phyloP scores from a whole-genome alignment of 1,284 basidiomycete genomes.

The Pyrrhoderma lamaoense region DNA sequence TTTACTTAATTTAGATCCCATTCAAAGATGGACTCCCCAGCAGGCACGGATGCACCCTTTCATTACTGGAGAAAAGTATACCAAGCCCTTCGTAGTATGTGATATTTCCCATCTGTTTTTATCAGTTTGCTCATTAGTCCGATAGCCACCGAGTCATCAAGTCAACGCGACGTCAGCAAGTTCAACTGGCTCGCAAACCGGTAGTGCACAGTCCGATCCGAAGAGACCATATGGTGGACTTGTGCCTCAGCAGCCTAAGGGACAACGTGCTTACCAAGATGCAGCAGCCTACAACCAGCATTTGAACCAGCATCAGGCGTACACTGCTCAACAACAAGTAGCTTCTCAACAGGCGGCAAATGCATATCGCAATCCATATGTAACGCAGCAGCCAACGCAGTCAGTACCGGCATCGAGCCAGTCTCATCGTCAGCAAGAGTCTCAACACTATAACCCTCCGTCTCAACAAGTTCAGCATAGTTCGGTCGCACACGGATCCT shows the following conservation, averaged over 20 bases:
- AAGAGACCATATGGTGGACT: slow-evolving; percentile 95
- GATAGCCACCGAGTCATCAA: slow-evolving; percentile 17
- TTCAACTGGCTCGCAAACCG: slow-evolving; percentile 25
- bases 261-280: slow-evolving; percentile 82
- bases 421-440: slow-evolving; percentile 15
- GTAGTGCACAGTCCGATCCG: slow-evolving; percentile 41
- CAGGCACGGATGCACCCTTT: slow-evolving; percentile 96
- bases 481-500: background rate
- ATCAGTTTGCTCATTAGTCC: background rate
- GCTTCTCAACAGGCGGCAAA: slow-evolving; percentile 59
- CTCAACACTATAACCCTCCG: slow-evolving; percentile 7
- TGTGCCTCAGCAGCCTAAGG: slow-evolving; percentile 72
- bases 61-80: slow-evolving; percentile 95
- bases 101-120: slow-evolving; percentile 14
- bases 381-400: slow-evolving; percentile 40
- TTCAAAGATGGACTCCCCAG: slow-evolving; percentile 95
- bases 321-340: slow-evolving; percentile 76
- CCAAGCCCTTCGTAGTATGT: slow-evolving; percentile 80
- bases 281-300: slow-evolving; percentile 94
- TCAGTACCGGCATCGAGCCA: slow-evolving; percentile 23
- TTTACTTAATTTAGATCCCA: slow-evolving; percentile 88
- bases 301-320: slow-evolving; percentile 88
- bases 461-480: slow-evolving; percentile 13
- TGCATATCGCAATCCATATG: slow-evolving; percentile 68
- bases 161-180: slow-evolving; percentile 26